Evolutionary conservation across 2,329 filamentous ascomycete genomes (phyloP).

Genomic region (Alternaria sp.): DNA sequence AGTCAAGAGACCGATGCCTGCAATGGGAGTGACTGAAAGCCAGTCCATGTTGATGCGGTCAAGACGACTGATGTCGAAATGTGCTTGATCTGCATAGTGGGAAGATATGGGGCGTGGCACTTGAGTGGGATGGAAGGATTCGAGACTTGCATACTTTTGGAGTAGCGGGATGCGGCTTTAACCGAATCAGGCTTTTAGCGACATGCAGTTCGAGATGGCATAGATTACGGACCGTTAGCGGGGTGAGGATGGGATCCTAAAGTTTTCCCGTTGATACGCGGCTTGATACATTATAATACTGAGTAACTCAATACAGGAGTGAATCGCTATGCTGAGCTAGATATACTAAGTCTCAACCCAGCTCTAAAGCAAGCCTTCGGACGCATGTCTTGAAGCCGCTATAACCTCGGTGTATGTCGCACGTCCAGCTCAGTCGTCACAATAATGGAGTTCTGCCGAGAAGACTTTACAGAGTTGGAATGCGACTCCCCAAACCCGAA

Average conservation of each 20-base stretch:
- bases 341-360: accelerated
- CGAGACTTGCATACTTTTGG: neutral
- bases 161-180: neutral
- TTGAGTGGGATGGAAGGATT: neutral
- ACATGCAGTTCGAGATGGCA: neutral
- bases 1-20: neutral
- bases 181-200: neutral
- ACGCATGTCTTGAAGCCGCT: neutral
- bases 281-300: neutral
- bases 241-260: neutral
- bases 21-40: neutral
- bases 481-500: neutral
- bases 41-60: neutral
- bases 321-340: neutral
- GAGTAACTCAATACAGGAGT: neutral
- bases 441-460: neutral
- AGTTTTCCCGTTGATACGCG: neutral
- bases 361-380: neutral
- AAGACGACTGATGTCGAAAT: too few species aligned
- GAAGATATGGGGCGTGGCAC: neutral
- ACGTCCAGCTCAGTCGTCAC: neutral
- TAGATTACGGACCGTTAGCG: neutral
- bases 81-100: neutral
- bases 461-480: too few species aligned
- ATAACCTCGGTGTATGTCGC: neutral